Percentiles rank a stretch among this genome's conserved stretches.
Conservation (phyloP, 1,284 basidiomycete species). For the Xanthoconium separans region DNA sequence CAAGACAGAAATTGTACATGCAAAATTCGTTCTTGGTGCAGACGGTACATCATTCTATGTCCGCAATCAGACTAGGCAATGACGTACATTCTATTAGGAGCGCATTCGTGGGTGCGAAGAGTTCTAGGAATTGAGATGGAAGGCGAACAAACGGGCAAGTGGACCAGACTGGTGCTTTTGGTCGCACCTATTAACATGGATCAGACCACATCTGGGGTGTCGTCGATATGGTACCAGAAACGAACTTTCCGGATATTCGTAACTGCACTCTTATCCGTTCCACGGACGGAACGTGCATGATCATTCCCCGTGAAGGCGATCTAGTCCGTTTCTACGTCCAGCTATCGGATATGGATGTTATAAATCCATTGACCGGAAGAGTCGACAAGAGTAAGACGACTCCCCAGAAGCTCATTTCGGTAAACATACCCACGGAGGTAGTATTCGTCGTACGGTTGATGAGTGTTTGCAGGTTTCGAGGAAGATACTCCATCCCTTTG, state of each 20-base stretch:
- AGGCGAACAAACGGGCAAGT: not conserved
- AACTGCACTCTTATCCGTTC: constrained; percentile 64
- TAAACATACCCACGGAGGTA: constrained; percentile 22
- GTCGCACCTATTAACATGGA: not conserved
- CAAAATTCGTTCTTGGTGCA: constrained; percentile 62
- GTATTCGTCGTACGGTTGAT: not conserved
- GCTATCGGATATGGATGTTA: constrained; percentile 38
- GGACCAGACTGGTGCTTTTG: not conserved
- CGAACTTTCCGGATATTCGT: constrained; percentile 82
- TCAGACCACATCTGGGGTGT: not conserved
- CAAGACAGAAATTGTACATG: constrained; percentile 26
- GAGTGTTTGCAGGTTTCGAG: constrained; percentile 48
- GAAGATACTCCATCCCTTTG: constrained; percentile 67
- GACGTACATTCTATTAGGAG: not conserved
- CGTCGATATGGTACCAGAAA: constrained; percentile 60
- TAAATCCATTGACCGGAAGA: constrained; percentile 34
- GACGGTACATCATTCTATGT: constrained; percentile 44
- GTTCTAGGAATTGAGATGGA: not conserved
- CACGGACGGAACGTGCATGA: constrained; percentile 57
- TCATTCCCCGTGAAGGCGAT: constrained; percentile 63
- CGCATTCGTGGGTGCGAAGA: not conserved
- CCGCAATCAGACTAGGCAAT: not conserved
- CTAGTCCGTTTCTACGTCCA: constrained; percentile 67
- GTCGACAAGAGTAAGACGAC: constrained; percentile 62
- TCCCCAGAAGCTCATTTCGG: constrained; percentile 61